Conservation (phyloP, 148 eudicot species). For the Rhododendron simsii region DNA sequence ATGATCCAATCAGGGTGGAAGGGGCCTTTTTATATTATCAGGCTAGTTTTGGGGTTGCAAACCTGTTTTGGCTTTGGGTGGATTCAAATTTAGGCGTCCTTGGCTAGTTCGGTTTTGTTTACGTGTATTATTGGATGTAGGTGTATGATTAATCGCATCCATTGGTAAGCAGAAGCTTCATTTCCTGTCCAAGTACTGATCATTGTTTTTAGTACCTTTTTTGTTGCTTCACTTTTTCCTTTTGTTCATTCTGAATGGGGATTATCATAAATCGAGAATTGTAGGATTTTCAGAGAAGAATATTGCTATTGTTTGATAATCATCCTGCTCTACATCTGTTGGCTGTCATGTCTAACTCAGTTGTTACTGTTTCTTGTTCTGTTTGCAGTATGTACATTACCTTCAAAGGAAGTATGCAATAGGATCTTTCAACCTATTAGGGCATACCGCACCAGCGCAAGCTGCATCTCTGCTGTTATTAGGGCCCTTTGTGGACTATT, state of each 20-base stretch:
- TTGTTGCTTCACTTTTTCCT: background rate
- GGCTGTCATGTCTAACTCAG: background rate
- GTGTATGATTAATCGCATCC: background rate
- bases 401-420: constrained; percentile 75
- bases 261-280: background rate
- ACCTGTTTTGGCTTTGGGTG: background rate
- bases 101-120: background rate
- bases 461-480: constrained; percentile 53
- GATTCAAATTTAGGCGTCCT: background rate
- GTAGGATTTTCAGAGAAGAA: background rate
- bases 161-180: background rate
- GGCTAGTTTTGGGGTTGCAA: constrained; percentile 1
- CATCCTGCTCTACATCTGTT: background rate
- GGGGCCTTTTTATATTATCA: background rate
- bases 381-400: constrained; percentile 59
- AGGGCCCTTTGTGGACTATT: constrained; percentile 75
- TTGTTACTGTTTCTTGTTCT: constrained; percentile 7
- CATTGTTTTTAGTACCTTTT: background rate
- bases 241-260: background rate
- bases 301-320: background rate
- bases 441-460: constrained; percentile 80
- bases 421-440: constrained; percentile 64
- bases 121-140: background rate
- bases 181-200: background rate
- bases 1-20: background rate